Evolutionary conservation across 331 rosid species (phyloP).

Genomic region (Dryas integrifolia): DNA sequence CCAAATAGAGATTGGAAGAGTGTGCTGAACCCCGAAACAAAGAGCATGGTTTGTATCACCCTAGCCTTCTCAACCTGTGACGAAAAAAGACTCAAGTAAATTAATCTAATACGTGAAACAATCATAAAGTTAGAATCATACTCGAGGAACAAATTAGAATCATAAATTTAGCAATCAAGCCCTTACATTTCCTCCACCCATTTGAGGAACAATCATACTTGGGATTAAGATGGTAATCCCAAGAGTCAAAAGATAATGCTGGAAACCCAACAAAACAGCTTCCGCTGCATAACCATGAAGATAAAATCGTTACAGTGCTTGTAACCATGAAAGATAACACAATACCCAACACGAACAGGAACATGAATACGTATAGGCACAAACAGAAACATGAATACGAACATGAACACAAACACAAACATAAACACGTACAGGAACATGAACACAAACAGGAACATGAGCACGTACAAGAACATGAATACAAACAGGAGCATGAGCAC

Average conservation of each 20-base stretch:
- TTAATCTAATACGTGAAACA: background rate
- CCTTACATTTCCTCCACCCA: constrained; percentile 80
- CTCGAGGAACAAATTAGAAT: no score
- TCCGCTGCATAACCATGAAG: constrained; percentile 50
- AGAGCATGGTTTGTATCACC: constrained; percentile 48
- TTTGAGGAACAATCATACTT: constrained; percentile 67
- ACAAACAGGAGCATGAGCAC: no score
- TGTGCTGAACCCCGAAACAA: constrained; percentile 53
- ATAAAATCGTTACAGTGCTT: no score
- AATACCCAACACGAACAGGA: no score
- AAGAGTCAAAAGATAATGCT: constrained; percentile 71
- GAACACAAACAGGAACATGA: no score
- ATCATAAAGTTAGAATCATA: background rate
- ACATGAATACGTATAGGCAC: no score
- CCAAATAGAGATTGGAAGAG: constrained; percentile 54
- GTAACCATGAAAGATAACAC: no score
- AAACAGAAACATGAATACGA: no score
- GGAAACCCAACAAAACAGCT: constrained; percentile 74
- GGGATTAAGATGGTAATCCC: constrained; percentile 73
- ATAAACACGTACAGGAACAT: no score
- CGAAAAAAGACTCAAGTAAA: background rate
- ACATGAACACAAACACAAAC: no score
- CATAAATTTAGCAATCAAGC: background rate
- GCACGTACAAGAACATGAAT: no score
- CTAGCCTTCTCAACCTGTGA: constrained; percentile 47